Evolutionary conservation across 140 eudicot genomes (phyloP).

Genomic region (Ambrosia hybrid): DNA sequence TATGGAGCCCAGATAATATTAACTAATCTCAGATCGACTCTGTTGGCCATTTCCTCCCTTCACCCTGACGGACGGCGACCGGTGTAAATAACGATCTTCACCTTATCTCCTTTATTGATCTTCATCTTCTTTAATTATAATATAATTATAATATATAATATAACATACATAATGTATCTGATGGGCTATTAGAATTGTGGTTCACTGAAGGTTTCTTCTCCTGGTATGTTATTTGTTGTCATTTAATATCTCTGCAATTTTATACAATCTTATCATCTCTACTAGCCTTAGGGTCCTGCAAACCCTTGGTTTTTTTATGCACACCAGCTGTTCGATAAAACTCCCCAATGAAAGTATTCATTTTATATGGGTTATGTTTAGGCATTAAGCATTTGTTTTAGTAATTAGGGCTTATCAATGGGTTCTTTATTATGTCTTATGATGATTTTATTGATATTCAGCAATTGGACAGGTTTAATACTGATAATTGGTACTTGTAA

Average conservation of each 20-base stretch:
- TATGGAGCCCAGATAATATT: background rate
- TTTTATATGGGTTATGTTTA: background rate
- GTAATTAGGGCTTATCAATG: background rate
- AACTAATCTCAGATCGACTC: constrained; percentile 7
- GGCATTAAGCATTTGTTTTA: background rate
- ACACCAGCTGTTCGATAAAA: background rate
- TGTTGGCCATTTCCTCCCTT: constrained; percentile 5
- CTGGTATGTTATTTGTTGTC: background rate
- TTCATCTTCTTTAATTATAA: background rate
- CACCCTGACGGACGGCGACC: constrained; percentile 22
- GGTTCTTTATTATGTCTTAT: background rate
- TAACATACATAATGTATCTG: background rate
- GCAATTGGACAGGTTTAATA: background rate
- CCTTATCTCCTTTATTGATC: background rate
- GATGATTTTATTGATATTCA: background rate
- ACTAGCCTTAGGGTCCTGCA: too few species aligned
- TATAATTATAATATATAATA: too few species aligned
- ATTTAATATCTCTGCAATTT: background rate
- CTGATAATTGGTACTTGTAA: background rate
- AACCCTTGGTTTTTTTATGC: constrained; percentile 4
- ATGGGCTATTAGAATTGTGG: background rate
- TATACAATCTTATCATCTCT: too few species aligned
- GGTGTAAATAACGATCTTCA: background rate
- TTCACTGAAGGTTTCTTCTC: constrained; percentile 3
- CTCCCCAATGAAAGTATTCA: background rate